Evolutionary conservation across 2,329 filamentous ascomycete species (phyloP), one percentile per base, ranked within the genome.

Genomic region (Cercospora janseana): DNA sequence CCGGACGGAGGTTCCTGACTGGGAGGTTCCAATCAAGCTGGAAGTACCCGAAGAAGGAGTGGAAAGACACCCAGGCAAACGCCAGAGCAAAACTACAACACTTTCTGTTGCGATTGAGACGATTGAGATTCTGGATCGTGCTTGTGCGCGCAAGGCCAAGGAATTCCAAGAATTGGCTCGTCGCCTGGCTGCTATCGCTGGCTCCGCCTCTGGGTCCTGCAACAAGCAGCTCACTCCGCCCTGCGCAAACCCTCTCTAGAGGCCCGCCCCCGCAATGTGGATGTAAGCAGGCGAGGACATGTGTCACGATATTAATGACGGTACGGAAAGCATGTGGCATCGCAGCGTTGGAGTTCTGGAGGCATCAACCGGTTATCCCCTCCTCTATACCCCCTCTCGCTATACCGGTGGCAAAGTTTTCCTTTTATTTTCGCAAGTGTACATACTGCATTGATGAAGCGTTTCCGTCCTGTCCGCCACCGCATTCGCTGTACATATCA

Each of bases 41-140:
- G 51, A 57, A 24, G 48, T 47, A 15, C 38, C 34, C 13, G 49
- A 53, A n/a, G 37, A 29, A 10, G 48, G 45, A 34, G 34, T 29
- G 13, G 49, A 54, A 10, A 57, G 54, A 31, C 31, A 49, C 12
- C 35, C 48, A 8, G 46, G 51, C 16, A 57, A 54, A 32, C 55
- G 55, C 1, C 55, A 57, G 31, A 57, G 55, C 49, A 57, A 57
- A 28, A 57, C 55, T 3, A 57, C 55, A 12, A 57, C 55, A 7
- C 51, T 57, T 6, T 57, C 55, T 2, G 51, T 54, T 6, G 55
- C 55, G 2, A 52, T 57, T 27, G 49, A 57, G 16, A 57, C 55
- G 6, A 54, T 57, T 27, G 45, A 49, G 12, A 18, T 52, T 5
- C 51, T 57, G 6, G 51, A 54, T 12, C 49, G 46, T 15, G 46